Conservation (phyloP, 129 eudicot species). For the Ambrosia trifida region DNA sequence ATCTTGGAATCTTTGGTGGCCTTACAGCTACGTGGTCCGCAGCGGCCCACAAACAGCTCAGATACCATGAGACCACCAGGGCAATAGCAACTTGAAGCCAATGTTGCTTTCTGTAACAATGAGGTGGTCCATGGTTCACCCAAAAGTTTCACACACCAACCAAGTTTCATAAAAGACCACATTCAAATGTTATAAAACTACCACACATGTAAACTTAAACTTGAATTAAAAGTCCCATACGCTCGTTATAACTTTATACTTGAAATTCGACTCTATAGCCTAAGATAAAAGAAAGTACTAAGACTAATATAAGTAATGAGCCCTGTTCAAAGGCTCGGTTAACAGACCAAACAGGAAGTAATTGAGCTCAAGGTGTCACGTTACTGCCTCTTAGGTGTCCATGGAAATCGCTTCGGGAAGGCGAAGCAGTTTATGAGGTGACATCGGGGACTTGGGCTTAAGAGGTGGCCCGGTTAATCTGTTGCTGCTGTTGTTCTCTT, state of each 20-base stretch:
- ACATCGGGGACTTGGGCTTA: constrained; percentile 45
- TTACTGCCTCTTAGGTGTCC: constrained; percentile 49
- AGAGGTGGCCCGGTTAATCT: constrained; percentile 50
- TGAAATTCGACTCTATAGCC: constrained; percentile 25
- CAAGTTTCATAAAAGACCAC: neutral
- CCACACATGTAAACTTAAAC: neutral
- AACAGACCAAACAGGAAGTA: constrained; percentile 12
- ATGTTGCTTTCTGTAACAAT: neutral
- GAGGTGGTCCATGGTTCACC: constrained; percentile 17
- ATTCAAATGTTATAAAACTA: neutral
- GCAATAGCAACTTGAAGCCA: constrained; percentile 17
- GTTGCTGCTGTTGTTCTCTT: constrained; percentile 38
- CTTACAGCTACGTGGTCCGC: constrained; percentile 6
- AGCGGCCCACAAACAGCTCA: constrained; percentile 16
- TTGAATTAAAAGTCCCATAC: constrained; percentile 15
- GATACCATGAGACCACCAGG: neutral
- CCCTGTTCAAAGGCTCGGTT: constrained; percentile 19
- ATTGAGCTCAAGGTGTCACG: constrained; percentile 9
- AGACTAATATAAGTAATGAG: constrained; percentile 24
- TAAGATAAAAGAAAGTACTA: constrained; percentile 15
- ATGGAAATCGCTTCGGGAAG: constrained; percentile 63
- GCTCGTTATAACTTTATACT: constrained; percentile 27
- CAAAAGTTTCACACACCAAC: neutral
- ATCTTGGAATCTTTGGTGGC: neutral
- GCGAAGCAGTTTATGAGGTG: constrained; percentile 45